A percentile compares a stretch with the other conserved stretches of the same genome.
Evolutionary conservation across 1,284 basidiomycete genomes (phyloP).

Genomic region (Sporisorium sorghi): DNA sequence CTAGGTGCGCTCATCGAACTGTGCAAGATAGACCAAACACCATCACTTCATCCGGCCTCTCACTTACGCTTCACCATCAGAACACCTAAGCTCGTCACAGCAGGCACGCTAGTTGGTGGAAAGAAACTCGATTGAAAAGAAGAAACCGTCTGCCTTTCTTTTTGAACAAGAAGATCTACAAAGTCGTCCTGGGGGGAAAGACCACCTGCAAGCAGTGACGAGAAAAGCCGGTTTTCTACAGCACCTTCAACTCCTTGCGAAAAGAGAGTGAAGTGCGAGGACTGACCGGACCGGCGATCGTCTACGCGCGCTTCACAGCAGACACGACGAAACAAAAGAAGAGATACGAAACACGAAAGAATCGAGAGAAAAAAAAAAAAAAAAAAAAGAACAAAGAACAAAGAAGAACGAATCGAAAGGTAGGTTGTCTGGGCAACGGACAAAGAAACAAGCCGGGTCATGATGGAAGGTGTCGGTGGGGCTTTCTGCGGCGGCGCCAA

Average conservation of each 20-base stretch:
- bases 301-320: conserved; percentile 40
- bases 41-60: background rate
- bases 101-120: background rate
- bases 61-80: no score
- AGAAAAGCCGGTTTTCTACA: conserved; percentile 40
- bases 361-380: background rate
- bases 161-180: conserved; percentile 19
- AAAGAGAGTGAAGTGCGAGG: conserved; percentile 27
- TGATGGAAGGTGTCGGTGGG: conserved; percentile 9
- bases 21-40: background rate
- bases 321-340: conserved; percentile 11
- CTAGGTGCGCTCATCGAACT: background rate
- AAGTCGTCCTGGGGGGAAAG: background rate
- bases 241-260: conserved; percentile 14
- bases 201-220: conserved; percentile 17
- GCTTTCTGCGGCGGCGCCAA: conserved; percentile 25
- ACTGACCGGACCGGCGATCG: conserved; percentile 46
- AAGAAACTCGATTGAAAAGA: conserved; percentile 5
- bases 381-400: background rate
- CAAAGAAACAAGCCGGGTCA: conserved; percentile 13
- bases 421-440: background rate
- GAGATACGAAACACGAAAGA: background rate
- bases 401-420: conserved; percentile 1
- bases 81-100: background rate
- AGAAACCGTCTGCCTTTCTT: conserved; percentile 18